Conservation (phyloP, 2,329 filamentous ascomycete species). For the Cladorrhinum sp. region DNA sequence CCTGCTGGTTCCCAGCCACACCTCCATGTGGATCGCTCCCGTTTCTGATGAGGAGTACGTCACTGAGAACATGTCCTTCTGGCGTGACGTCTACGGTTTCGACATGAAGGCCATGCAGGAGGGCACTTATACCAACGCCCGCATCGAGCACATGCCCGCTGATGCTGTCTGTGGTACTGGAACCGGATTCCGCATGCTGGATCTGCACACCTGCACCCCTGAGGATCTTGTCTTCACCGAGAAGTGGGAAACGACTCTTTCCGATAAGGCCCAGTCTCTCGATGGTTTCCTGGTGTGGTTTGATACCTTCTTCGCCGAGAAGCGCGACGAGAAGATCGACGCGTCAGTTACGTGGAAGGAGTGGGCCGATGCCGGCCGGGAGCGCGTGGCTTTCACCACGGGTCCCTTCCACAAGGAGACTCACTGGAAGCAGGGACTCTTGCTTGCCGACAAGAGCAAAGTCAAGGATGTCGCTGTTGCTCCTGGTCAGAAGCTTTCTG, state of each 20-base stretch:
- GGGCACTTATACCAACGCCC: slow-evolving; percentile 76
- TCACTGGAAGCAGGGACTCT: slow-evolving; percentile 85
- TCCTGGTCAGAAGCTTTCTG: slow-evolving; percentile 53
- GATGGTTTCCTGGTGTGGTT: slow-evolving; percentile 93
- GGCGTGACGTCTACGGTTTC: slow-evolving; percentile 92
- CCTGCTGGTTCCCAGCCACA: slow-evolving; percentile 82
- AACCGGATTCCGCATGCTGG: slow-evolving; percentile 68
- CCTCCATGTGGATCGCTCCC: slow-evolving; percentile 78
- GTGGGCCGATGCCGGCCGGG: slow-evolving; percentile 54
- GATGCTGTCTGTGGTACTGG: slow-evolving; percentile 58
- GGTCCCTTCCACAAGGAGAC: slow-evolving; percentile 73
- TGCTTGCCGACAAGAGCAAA: slow-evolving; percentile 63
- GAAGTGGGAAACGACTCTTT: slow-evolving; percentile 61
- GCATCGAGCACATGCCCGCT: slow-evolving; percentile 68
- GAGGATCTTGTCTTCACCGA: slow-evolving; percentile 74
- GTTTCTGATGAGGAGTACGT: slow-evolving; percentile 75
- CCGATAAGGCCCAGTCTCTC: slow-evolving; percentile 62
- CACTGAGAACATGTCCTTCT: slow-evolving; percentile 75
- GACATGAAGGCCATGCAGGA: slow-evolving; percentile 89
- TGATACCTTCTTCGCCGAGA: slow-evolving; percentile 82
- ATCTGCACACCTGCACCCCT: slow-evolving; percentile 68
- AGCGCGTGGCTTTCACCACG: slow-evolving; percentile 82
- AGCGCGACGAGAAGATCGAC: slow-evolving; percentile 48
- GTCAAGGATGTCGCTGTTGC: slow-evolving; percentile 45
- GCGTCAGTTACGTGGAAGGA: slow-evolving; percentile 56